A percentile compares a stretch with the other conserved stretches of the same genome.
Conservation (phyloP, 1,284 basidiomycete genomes). For the Golubevia sp. region DNA sequence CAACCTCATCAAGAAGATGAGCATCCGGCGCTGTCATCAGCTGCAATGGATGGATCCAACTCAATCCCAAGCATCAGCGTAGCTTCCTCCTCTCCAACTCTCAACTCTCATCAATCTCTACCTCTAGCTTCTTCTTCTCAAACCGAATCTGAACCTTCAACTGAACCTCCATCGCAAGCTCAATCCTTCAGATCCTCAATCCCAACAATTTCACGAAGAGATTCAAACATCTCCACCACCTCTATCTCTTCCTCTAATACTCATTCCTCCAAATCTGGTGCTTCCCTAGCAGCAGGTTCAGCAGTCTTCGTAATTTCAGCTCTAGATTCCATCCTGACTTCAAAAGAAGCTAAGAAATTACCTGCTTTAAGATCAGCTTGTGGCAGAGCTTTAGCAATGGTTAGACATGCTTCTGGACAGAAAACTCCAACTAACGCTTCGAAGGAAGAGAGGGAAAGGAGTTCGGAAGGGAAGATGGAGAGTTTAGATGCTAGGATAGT, state of each 20-base stretch:
- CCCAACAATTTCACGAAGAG: constrained; percentile 14
- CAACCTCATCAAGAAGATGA: neutral
- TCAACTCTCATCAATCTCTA: neutral
- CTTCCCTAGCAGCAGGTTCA: neutral
- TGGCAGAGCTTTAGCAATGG: constrained; percentile 51
- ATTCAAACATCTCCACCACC: neutral
- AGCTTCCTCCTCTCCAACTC: constrained; percentile 1
- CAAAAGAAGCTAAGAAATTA: constrained; percentile 49
- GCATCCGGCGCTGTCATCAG: neutral
- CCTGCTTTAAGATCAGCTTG: constrained; percentile 49
- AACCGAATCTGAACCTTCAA: neutral
- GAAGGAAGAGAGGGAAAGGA: neutral
- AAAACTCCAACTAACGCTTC: constrained; percentile 4
- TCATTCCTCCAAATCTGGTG: constrained; percentile 2
- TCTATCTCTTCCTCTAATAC: constrained; percentile 1
- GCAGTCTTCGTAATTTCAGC: constrained; percentile 57
- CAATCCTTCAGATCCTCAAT: constrained; percentile 15
- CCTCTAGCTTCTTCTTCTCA: too few species aligned
- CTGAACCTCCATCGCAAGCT: neutral
- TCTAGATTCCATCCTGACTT: constrained; percentile 40
- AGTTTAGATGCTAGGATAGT: constrained; percentile 54
- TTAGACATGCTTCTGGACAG: constrained; percentile 28
- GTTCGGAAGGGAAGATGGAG: constrained; percentile 14
- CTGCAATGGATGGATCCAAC: neutral
- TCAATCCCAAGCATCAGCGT: neutral